Percentiles rank a stretch among this genome's conserved stretches.
Conservation (phyloP, 164 flowering plant species). For the Pachysandra terminalis region DNA sequence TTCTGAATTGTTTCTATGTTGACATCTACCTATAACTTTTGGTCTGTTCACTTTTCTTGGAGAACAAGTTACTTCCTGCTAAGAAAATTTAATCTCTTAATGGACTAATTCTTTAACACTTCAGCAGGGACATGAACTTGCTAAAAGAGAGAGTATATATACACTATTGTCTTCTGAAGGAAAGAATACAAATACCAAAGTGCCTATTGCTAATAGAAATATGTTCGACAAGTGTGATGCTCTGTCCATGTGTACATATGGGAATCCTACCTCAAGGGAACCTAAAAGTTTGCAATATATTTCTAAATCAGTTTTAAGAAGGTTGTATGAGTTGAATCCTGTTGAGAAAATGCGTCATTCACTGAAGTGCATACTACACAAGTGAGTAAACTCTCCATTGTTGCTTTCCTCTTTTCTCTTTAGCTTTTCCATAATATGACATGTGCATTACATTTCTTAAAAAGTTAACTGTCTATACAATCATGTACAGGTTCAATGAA, state of each 20-base stretch:
- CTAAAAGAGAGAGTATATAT: slow-evolving; percentile 42
- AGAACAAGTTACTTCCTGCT: neutral
- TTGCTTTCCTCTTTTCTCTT: neutral
- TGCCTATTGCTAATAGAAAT: slow-evolving; percentile 9
- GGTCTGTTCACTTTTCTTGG: neutral
- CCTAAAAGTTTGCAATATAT: slow-evolving; percentile 12
- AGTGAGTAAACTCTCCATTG: slow-evolving; percentile 38
- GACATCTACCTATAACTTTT: no score
- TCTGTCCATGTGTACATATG: slow-evolving; percentile 7
- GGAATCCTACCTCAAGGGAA: slow-evolving; percentile 14
- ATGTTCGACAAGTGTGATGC: slow-evolving; percentile 23
- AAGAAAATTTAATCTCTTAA: neutral
- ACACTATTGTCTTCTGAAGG: slow-evolving; percentile 27
- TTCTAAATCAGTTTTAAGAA: slow-evolving; percentile 21
- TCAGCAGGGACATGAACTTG: slow-evolving; percentile 47
- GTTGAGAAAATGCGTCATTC: slow-evolving; percentile 22
- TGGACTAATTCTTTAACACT: neutral
- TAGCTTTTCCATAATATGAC: neutral
- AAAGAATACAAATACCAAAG: slow-evolving; percentile 13
- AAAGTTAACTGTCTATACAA: neutral
- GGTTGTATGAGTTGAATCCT: slow-evolving; percentile 19
- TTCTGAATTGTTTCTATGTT: neutral
- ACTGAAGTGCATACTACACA: slow-evolving; percentile 42
- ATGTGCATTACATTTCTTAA: neutral
- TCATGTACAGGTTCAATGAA: neutral